Base-by-base conservation (phyloP, 1,284 basidiomycete genomes). In the Rhodotorula sp. region DNA sequence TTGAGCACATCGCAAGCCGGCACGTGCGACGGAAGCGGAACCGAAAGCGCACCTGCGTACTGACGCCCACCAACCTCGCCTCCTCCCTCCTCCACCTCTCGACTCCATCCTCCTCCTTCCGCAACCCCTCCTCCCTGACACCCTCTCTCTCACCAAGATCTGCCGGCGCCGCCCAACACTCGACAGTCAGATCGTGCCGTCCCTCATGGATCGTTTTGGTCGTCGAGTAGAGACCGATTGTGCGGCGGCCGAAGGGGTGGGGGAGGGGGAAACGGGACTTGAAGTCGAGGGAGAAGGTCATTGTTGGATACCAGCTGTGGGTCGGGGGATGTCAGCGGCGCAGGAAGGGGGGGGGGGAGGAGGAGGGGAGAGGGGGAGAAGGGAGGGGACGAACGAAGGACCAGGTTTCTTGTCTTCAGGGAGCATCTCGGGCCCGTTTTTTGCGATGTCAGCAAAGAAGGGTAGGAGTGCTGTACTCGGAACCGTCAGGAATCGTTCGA, bases 371-470 rank as follows among this genome's bases (percentile, higher is more conserved):
- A 18, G 28, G 44, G 7, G 31, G 13, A 0, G n/a, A 10, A 8
- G 18, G 2, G 31, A 16, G 28, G 37, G 9, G 7, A 52, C 71
- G 31, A 13, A 69, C 71, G 73, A 59, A 11, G 52, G 59, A 22
- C 67, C 63, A 1, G 65, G 60, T 4, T 47, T 40, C 20, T 56
- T 50, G 22, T 47, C 63, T 10, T 24, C 55, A 0, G 63, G 60
- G 5, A 72, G 44, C 18, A 67, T 44, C 48, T 72, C 68, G 6
- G 70, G 70, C 0, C 70, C 73, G 40, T 74, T 74, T 47, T 66
- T 65, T 24, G 71, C 69, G 20, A 65, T 54, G 47, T 74, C 73
- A n/a, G 70, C 65, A 37, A 74, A 74, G 65, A 74, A 74, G 11
- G 68, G 64, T 4, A 74, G 30, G 28, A 74, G 58, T 0, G 59